Conservation (phyloP, 768 basidiomycete species). For the Leccinum boreale region DNA sequence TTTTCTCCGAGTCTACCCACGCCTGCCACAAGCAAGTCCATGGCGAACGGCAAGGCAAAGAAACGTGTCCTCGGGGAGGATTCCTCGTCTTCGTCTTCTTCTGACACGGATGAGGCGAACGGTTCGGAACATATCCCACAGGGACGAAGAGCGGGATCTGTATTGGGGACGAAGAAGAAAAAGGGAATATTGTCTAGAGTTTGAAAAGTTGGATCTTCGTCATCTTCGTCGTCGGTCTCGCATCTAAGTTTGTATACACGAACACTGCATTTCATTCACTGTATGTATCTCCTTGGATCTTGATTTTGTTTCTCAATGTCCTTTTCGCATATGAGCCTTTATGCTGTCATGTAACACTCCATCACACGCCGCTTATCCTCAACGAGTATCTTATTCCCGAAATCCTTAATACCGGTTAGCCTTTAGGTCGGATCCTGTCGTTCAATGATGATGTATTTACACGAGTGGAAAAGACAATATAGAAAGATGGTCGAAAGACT, state of each 20-base stretch:
- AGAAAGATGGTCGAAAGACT: background rate
- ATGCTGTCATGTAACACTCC: background rate
- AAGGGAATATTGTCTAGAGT: conserved; percentile 13
- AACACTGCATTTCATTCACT: background rate
- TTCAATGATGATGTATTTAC: background rate
- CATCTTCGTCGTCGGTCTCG: background rate
- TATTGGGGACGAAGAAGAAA: conserved; percentile 26
- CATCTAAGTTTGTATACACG: background rate
- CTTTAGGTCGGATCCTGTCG: background rate
- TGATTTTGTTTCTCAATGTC: background rate
- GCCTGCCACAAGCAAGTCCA: conserved; percentile 28
- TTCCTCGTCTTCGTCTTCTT: conserved; percentile 40
- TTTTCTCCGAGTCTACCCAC: conserved; percentile 37
- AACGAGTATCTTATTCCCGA: background rate
- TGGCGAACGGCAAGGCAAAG: conserved; percentile 26
- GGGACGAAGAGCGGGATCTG: conserved; percentile 51
- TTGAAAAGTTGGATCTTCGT: background rate
- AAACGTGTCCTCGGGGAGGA: conserved; percentile 10
- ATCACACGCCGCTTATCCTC: background rate
- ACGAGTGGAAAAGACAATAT: background rate
- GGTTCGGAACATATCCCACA: conserved; percentile 57
- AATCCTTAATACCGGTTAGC: background rate
- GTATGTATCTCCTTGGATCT: background rate
- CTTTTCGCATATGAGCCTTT: background rate
- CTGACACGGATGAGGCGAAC: conserved; percentile 33